Percentiles rank a stretch among this genome's conserved stretches.
Evolutionary conservation across 169 alveolate species (phyloP).

Genomic region (Plasmodium berghei): DNA sequence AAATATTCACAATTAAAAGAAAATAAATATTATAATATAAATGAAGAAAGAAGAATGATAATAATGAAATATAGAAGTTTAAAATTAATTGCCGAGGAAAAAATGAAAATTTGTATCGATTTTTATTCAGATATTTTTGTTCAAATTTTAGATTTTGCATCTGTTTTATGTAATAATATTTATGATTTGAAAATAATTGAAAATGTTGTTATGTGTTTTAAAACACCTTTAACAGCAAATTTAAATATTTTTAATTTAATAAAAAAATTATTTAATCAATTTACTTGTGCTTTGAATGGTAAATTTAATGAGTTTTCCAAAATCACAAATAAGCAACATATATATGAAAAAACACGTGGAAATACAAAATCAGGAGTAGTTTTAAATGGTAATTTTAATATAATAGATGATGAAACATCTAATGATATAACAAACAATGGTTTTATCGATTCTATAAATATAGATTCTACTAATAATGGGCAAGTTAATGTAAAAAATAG

Average conservation of each 20-base stretch:
- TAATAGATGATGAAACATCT: background rate
- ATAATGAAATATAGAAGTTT: conserved; percentile 53
- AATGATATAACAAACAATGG: background rate
- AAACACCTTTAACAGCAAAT: conserved; percentile 73
- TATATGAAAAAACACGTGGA: conserved; percentile 5
- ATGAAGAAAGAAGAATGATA: conserved; percentile 68
- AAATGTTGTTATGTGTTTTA: conserved; percentile 65
- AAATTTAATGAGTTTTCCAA: conserved; percentile 55
- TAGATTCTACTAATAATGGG: too few species aligned
- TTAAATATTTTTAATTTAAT: conserved; percentile 53
- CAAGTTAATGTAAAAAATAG: background rate
- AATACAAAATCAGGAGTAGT: background rate
- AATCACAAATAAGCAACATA: conserved; percentile 35
- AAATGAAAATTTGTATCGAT: conserved; percentile 66
- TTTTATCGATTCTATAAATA: background rate
- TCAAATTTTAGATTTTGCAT: conserved; percentile 67
- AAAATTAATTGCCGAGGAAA: conserved; percentile 68
- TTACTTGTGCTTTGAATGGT: conserved; percentile 15
- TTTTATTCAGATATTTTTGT: conserved; percentile 75
- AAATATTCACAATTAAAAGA: conserved; percentile 16
- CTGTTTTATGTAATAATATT: conserved; percentile 63
- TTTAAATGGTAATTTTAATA: background rate
- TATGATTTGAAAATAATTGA: conserved; percentile 62
- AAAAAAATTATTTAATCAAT: conserved; percentile 55
- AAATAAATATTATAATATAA: conserved; percentile 23